Base-by-base conservation (phyloP, 768 basidiomycete genomes). In the Cystobasidium onofrii region DNA sequence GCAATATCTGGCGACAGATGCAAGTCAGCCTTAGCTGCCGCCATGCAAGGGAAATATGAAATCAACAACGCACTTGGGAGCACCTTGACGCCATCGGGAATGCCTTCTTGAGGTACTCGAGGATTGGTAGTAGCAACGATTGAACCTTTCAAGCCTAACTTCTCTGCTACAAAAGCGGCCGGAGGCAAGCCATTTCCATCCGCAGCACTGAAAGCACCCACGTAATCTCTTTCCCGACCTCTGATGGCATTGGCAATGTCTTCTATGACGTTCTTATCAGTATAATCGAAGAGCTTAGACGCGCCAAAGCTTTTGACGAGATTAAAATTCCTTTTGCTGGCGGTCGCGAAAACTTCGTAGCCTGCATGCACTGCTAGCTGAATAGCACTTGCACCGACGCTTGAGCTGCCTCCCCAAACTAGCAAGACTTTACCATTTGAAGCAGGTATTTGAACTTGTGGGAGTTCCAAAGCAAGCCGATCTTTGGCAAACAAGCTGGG, bases 301-400 rank as follows among this genome's bases (percentile, higher is more conserved):
- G 65, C 65, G 2, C 65, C 65, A n/a, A 76, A 55, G n/a, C 17
- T 46, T 9, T 15, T 33, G 69, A 70, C 81, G 75, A 79, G 84
- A 6, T 55, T 73, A 44, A 73, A 57, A 57, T 73, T 73, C 9
- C 25, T 20, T 10, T 63, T 63, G 62, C 52, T 60, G 18, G 64
- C 46, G 13, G 75, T 76, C 0, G 75, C 43, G 39, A 76, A n/a
- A 10, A 76, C 75, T 10, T 44, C 52, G 46, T 76, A 76, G 17
- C 75, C 75, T 13, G 72, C 63, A n/a, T 50, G 52, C 25, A 39
- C 41, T n/a, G 74, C 74, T 18, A 75, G 57, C 61, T 75, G 74
- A 41, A 75, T 70, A 20, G 57, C 74, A 36, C 41, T 66, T 1
- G 43, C 50, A 3, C 73, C 73, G 2, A 66, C 64, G 17, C 41